Evolutionary conservation across 2,329 filamentous ascomycete species (phyloP), one percentile per base, ranked within the genome.

Genomic region (Aschersonia sp.): DNA sequence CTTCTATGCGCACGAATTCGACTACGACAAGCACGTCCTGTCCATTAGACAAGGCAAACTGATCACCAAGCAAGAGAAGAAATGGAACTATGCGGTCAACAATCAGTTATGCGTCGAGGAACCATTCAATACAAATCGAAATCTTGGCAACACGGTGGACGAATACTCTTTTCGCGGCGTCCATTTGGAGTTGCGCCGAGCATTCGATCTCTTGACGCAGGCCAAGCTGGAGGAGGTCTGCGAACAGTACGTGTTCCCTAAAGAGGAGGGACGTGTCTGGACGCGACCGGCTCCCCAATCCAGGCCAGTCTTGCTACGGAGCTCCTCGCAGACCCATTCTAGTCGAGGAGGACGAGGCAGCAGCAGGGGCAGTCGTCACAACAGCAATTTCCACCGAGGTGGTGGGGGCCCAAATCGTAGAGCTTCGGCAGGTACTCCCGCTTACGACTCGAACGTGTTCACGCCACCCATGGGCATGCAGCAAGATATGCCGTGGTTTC

Each of bases 41-140:
- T 97, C 92, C 1, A 83, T 98, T 45, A 81, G 89, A 29, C 76
- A 84, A 55, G 92, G 90, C 9, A 83, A 77, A 56, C 67, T 89
- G 48, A 68, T 94, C 48, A 81, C 82, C 7, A 90, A 95, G 62
- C 74, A 79, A 52, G 87, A 87, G 49, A 97, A 97, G 69, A 82
- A 82, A 30, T 97, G 92, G 92, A 79, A 89, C 58, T 73, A 84
- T 45, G 73, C 77, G 37, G 69, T 83, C 49, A 88, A 89, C 58
- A 92, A 94, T 58, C 80, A 84, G 52, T 74, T 98, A 32, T 95
- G 90, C 61, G 87, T 98, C 9, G 92, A 98, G 61, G 92, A 98
- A 62, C 92, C 92, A 0, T 98, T 98, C 71, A 98, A 95, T 58
- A 83, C 76, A 4, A 74, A 76, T 37, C 79, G 92, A 41, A 98